Percentiles rank a stretch among this genome's conserved stretches.
Evolutionary conservation across 1,139 yeast genomes (phyloP).

Genomic region (Cylindricascospora bacillispora): DNA sequence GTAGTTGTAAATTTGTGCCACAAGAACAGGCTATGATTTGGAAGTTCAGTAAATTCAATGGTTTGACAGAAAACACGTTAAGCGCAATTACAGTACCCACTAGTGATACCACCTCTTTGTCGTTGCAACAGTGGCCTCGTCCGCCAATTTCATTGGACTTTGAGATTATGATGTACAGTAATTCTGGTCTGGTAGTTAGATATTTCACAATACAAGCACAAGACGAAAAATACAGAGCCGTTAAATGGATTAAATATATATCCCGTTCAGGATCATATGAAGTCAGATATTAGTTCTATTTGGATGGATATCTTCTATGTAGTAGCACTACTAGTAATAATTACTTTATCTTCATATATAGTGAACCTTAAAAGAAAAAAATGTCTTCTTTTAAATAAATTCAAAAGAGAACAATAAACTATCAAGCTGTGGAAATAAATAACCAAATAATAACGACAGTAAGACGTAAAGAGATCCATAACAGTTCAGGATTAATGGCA

Average conservation of each 20-base stretch:
- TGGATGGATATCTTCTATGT: no score
- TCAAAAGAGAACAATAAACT: no score
- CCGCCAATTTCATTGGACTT: slow-evolving; percentile 73
- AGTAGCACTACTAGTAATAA: no score
- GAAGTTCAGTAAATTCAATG: slow-evolving; percentile 58
- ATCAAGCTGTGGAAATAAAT: no score
- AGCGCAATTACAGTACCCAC: slow-evolving; percentile 23
- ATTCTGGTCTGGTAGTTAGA: slow-evolving; percentile 66
- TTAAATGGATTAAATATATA: slow-evolving; percentile 78
- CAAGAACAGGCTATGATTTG: slow-evolving; percentile 56
- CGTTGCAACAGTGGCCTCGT: slow-evolving; percentile 40
- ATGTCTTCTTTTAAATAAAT: no score
- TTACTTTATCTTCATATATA: no score
- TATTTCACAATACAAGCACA: slow-evolving; percentile 60
- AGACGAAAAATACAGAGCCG: slow-evolving; percentile 46
- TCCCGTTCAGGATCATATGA: slow-evolving; percentile 74
- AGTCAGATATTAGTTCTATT: slow-evolving; percentile 38
- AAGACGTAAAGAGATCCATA: no score
- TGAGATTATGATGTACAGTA: slow-evolving; percentile 60
- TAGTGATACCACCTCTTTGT: slow-evolving; percentile 12
- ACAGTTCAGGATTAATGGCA: no score
- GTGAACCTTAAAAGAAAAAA: no score
- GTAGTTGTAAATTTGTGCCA: slow-evolving; percentile 56
- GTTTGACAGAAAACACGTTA: slow-evolving; percentile 45
- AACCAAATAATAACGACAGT: no score